Conservation (phyloP, 73 alveolate species). For the Paramecium caudatum region DNA sequence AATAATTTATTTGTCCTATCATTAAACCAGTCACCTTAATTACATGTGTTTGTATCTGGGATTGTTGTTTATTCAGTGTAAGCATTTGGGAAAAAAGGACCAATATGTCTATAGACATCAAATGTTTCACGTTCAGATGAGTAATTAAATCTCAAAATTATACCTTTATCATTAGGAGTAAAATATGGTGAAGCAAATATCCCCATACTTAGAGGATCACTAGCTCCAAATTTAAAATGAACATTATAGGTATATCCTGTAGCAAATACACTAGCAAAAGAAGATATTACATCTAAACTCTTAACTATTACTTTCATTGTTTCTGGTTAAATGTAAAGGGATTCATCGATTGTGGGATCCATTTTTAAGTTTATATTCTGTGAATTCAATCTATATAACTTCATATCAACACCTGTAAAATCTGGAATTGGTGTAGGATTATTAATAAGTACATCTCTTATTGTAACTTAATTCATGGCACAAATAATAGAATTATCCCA, state of each 20-base stretch:
- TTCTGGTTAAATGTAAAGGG: not conserved
- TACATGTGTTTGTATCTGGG: constrained; percentile 31
- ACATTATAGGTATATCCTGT: constrained; percentile 61
- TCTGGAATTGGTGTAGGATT: constrained; percentile 42
- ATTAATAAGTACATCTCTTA: constrained; percentile 62
- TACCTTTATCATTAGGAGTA: not conserved
- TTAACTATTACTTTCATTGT: constrained; percentile 42
- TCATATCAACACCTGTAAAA: constrained; percentile 46
- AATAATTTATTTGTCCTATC: constrained; percentile 39
- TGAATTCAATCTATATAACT: not conserved
- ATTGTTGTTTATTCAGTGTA: not conserved
- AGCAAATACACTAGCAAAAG: constrained; percentile 51
- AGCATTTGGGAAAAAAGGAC: not conserved
- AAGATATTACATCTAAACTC: not conserved
- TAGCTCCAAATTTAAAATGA: constrained; percentile 58
- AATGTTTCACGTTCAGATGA: constrained; percentile 61
- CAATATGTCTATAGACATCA: constrained; percentile 32
- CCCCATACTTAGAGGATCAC: constrained; percentile 32
- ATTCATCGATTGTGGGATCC: not conserved
- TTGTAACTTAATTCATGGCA: constrained; percentile 6
- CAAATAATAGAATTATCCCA: constrained; percentile 71
- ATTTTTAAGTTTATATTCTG: not conserved
- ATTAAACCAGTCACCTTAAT: constrained; percentile 70
- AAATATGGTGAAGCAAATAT: constrained; percentile 67
- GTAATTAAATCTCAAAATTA: constrained; percentile 62